These are phyloP conservation scores for Auriscalpium orientale DNA, from an alignment of 768 basidiomycete genomes.

Conservation along the genomic window DNA sequence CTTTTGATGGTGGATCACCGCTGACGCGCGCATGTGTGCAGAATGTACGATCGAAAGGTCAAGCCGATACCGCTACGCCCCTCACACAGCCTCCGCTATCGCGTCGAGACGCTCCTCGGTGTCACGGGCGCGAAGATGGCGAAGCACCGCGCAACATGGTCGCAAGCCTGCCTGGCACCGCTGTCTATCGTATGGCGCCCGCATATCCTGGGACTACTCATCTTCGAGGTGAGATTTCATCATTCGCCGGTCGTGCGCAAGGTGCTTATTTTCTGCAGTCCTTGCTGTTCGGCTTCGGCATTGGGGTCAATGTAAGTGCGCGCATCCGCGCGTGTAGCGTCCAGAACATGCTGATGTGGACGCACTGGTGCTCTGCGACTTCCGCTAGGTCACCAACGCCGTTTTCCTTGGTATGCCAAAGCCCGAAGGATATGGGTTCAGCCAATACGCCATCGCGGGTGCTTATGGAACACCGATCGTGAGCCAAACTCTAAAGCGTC, in stretches of 20 bases:
- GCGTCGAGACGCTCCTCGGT: constrained; percentile 55
- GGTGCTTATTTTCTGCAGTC: constrained; percentile 24
- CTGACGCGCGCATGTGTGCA: constrained; percentile 13
- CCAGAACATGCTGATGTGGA: too few species aligned
- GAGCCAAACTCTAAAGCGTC: constrained; percentile 5
- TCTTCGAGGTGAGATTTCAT: constrained; percentile 39
- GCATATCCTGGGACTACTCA: constrained; percentile 43
- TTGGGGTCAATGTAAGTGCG: constrained; percentile 45
- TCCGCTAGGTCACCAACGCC: constrained; percentile 47
- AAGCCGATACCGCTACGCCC: constrained; percentile 26
- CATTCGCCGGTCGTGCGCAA: too few species aligned
- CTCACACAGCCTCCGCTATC: constrained; percentile 34
- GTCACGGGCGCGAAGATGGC: constrained; percentile 53
- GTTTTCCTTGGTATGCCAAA: constrained; percentile 51
- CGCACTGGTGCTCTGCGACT: background rate
- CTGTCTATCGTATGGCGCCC: constrained; percentile 57
- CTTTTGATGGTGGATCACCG: too few species aligned
- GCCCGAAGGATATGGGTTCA: constrained; percentile 45
- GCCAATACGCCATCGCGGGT: constrained; percentile 40
- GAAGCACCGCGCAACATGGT: constrained; percentile 48
- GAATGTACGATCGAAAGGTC: constrained; percentile 60
- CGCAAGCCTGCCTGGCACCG: constrained; percentile 34
- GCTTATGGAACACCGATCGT: constrained; percentile 49
- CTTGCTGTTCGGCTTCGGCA: constrained; percentile 53
- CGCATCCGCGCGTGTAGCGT: background rate